phyloP scores from a whole-genome alignment of 495 filamentous ascomycete genomes.

The Penicillium verhagenii region DNA sequence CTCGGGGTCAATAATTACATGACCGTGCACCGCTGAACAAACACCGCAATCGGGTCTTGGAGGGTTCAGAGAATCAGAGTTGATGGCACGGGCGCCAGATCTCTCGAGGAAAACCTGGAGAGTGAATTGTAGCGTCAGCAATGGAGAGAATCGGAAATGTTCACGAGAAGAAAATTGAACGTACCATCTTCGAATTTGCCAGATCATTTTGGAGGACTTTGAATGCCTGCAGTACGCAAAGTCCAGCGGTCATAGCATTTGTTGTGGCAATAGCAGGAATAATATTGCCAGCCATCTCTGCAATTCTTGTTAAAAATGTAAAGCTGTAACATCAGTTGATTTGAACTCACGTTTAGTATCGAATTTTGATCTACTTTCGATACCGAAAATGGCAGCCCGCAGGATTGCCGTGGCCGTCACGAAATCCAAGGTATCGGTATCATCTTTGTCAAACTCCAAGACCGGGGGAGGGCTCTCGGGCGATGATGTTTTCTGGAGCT shows the following conservation, averaged over 20 bases:
- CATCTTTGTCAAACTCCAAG: slow-evolving; percentile 94
- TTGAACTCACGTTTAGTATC: slow-evolving; percentile 76
- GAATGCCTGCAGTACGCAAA: slow-evolving; percentile 91
- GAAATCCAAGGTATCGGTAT: slow-evolving; percentile 92
- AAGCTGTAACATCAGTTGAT: neutral
- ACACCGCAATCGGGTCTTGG: slow-evolving; percentile 81
- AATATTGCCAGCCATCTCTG: slow-evolving; percentile 97
- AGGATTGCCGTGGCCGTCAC: slow-evolving; percentile 89
- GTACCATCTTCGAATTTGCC: slow-evolving; percentile 57
- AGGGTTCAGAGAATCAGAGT: slow-evolving; percentile 66
- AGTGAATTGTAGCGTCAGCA: slow-evolving; percentile 6
- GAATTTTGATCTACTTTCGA: slow-evolving; percentile 86
- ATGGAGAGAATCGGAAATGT: neutral
- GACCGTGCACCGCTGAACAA: slow-evolving; percentile 70
- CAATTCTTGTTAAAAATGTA: slow-evolving; percentile 2
- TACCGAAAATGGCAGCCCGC: slow-evolving; percentile 79
- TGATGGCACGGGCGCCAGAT: slow-evolving; percentile 68
- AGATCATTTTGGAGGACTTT: slow-evolving; percentile 81
- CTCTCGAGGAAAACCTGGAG: slow-evolving; percentile 76
- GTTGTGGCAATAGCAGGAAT: slow-evolving; percentile 98
- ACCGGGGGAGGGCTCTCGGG: slow-evolving; percentile 55
- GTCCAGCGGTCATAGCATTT: slow-evolving; percentile 90
- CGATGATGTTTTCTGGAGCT: slow-evolving; percentile 47
- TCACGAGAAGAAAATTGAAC: too few relatives aligned
- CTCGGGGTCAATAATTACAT: slow-evolving; percentile 64